Base-by-base conservation (phyloP, 176 grass and related monocot species). In the Bothriochloa decipiens region DNA sequence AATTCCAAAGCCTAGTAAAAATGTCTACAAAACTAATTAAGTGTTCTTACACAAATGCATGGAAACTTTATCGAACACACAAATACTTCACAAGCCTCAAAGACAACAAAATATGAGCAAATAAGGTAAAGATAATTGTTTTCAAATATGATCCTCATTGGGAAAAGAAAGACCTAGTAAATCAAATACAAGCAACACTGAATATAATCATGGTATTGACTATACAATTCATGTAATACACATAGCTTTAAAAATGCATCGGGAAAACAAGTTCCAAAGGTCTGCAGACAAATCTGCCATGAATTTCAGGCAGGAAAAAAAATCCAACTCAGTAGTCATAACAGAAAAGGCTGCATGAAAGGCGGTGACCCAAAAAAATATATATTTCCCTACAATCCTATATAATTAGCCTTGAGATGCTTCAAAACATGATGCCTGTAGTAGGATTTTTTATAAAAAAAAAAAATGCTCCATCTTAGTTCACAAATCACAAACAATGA, bases 281-380 rank as follows among this genome's bases (percentile, higher is more conserved):
- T 40, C 39, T 40, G 39, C 39, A 40, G 39, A 40, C 39, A 40
- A 4, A 40, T 40, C 39, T 6, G 39, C 39, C 39, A 81, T 41
- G 0, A 4, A 86, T 66, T 86, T 10, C 60, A 47, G 23, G 40
- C 22, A 26, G 26, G 7, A 10, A 15, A 46, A 45, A 47, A 39
- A 47, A 65, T 25, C 3, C 70, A 80, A 67, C 33, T 75, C 43
- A 41, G 42, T 55, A 58, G 26, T 22, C 75, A 55, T 40, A 87
- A 14, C 36, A 82, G 18, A 74, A 68, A 16, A 76, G 10, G 28
- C 14, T 87, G 36, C 35, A 87, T 9, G 58, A 15, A 86, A 86
- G 46, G 23, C 13, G 7, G 42, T 6, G 80, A 86, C 8, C 25
- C 37, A 82, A 58, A 8, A 70, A 68, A 32, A 32, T 32, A 67